Base-by-base conservation (phyloP, 1,284 basidiomycete genomes). In the Cutaneotrichosporon arboriforme region DNA sequence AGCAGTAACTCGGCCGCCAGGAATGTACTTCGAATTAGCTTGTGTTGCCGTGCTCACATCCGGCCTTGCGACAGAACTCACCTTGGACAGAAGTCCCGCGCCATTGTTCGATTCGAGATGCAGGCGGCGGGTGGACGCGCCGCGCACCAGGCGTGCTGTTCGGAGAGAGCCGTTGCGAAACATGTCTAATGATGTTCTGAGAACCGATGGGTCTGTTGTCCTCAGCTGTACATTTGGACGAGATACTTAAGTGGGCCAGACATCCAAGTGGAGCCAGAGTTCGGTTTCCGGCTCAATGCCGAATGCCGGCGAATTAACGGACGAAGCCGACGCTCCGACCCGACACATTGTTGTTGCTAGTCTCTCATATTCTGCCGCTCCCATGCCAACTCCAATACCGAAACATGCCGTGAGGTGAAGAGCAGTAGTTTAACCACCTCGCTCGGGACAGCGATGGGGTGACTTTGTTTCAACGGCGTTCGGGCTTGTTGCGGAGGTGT, bases 31-130 rank as follows among this genome's bases (percentile, higher is more conserved):
- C 20, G 4, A n/a, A 7, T 38, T 21, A 31, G 20, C 18, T 31
- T 31, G 26, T 31, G 26, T 31, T 31, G n/a, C n/a, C n/a, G n/a
- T n/a, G n/a, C 26, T 31, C 26, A 31, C 44, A 36, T 15, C 21
- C 21, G 15, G 15, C 18, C 26, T 20, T 31, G n/a, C n/a, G n/a
- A n/a, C n/a, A n/a, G n/a, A n/a, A 33, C 50, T 33, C 34, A 52
- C 51, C 46, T 52, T 47, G 22, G 45, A 49, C n/a, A 54, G 42
- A 20, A 54, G 47, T 12, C 45, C 47, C 20, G 36, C 52, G 12
- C 46, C 46, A 8, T 31, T 22, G 8, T 31, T 37, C 4, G 46
- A 41, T 42, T 49, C n/a, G 31, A 54, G 46, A 17, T 54, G 52
- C 13, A 54, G 47, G 14, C 36, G 41, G n/a, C 52, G 52, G 37